These are phyloP conservation scores for Caryopteris hybrid DNA, from an alignment of 305 asterid genomes.

Conservation along the genomic window DNA sequence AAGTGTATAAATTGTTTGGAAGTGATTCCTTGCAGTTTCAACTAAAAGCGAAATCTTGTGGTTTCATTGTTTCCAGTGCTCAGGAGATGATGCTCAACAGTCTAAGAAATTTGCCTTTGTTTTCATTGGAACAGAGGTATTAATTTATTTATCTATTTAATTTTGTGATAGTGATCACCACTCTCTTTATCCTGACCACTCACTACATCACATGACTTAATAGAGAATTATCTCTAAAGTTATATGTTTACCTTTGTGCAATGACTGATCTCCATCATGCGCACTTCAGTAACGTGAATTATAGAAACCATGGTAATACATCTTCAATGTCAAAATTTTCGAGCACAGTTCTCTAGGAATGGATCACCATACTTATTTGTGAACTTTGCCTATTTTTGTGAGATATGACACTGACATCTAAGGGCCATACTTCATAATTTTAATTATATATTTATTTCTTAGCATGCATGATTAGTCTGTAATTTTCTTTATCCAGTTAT, in stretches of 20 bases:
- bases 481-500: slow-evolving; percentile 4
- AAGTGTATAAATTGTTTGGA: background rate
- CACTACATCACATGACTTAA: background rate
- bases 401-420: background rate
- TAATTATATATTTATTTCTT: background rate
- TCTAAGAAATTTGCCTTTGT: slow-evolving; percentile 66
- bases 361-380: background rate
- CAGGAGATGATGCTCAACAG: slow-evolving; percentile 44
- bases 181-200: background rate
- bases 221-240: background rate
- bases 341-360: slow-evolving; percentile 12
- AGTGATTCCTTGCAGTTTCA: slow-evolving; percentile 10
- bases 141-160: background rate
- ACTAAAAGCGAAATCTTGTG: slow-evolving; percentile 11
- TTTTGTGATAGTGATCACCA: background rate
- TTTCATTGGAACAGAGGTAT: slow-evolving; percentile 85
- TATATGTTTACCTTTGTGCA: background rate
- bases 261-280: background rate
- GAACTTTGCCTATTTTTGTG: background rate
- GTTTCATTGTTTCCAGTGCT: slow-evolving; percentile 57
- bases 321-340: background rate
- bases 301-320: slow-evolving; percentile 3
- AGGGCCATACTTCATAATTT: background rate
- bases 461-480: slow-evolving; percentile 3
- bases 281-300: slow-evolving; percentile 9